Evolutionary conservation across 257 asterid genomes (phyloP).

Genomic region (Lavandula angustifolia): DNA sequence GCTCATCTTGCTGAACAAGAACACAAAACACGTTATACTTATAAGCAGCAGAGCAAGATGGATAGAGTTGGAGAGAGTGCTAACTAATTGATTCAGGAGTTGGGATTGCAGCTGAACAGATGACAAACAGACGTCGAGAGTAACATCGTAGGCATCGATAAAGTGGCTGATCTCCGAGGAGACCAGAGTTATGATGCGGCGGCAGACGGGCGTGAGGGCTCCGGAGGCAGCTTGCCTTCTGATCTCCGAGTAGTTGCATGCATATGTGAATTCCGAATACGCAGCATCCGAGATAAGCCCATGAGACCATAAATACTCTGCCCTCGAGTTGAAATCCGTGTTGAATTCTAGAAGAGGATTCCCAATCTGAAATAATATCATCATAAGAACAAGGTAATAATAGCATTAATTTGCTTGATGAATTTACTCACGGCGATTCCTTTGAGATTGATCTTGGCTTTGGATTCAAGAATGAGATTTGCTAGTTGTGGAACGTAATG

Average conservation of each 20-base stretch:
- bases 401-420: neutral
- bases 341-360: constrained; percentile 74
- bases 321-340: constrained; percentile 60
- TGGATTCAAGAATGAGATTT: constrained; percentile 41
- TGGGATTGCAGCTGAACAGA: constrained; percentile 54
- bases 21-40: neutral
- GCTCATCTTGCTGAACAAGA: constrained; percentile 46
- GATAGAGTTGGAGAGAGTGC: neutral
- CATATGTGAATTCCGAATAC: constrained; percentile 38
- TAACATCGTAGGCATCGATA: constrained; percentile 60
- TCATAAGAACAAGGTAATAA: neutral
- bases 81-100: constrained; percentile 52
- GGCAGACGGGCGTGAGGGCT: constrained; percentile 41
- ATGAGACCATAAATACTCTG: constrained; percentile 73
- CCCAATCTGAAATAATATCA: constrained; percentile 56
- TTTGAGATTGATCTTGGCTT: constrained; percentile 53
- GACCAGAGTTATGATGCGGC: constrained; percentile 34
- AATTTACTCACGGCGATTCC: constrained; percentile 58
- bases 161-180: constrained; percentile 44
- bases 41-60: neutral
- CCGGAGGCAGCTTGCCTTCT: constrained; percentile 44
- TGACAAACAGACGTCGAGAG: constrained; percentile 73
- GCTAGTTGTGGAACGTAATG: constrained; percentile 63
- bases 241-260: constrained; percentile 58
- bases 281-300: constrained; percentile 80